Evolutionary conservation across 225 moss, liverwort and hornwort species (phyloP), one percentile per base, ranked within the genome.

Genomic region (Lunularia cruciata): DNA sequence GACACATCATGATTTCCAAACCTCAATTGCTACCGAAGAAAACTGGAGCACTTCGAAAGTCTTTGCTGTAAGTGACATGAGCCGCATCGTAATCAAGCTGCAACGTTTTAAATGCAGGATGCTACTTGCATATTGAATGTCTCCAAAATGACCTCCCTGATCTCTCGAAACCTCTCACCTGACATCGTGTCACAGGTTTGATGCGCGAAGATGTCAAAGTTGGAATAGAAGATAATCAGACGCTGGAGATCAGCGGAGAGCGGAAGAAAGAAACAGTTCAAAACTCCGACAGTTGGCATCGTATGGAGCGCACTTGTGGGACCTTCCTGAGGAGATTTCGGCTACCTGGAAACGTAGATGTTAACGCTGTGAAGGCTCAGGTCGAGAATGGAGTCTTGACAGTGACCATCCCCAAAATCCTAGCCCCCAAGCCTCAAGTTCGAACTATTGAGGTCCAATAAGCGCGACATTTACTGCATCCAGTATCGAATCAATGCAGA

Each of bases 361-460:
- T 26, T 7, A 23, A 19, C 9, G 12, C 6, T 52, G 52, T 52
- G 8, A 52, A 52, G 52, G 52, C 52, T 12, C 52, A 52, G 22
- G 52, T 52, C 12, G 52, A 52, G 12, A 52, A 52, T 26, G 52
- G 52, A n/a, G 52, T 52, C 7, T 19, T 52, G 7, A 52, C 52
- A 16, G 26, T 52, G 10, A 52, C 23, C 23, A 8, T 52, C 9
- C 22, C 52, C 22, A 52, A 52, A 26, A 52, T 52, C 26, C 23
- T 52, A 23, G 52, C 52, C 26, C 52, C 52, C 23, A 52, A 52
- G 23, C 10, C 52, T 52, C 52, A 52, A 52, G 52, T 52, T 2
- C 52, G 52, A 52, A 52, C 22, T 52, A 52, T 52, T 3, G 52
- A 52, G 52, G 52, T 52, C 52, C 52, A 52, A 5, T 52, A 26